Conservation (phyloP, 2,329 filamentous ascomycete genomes). For the Xylaria polymorpha region DNA sequence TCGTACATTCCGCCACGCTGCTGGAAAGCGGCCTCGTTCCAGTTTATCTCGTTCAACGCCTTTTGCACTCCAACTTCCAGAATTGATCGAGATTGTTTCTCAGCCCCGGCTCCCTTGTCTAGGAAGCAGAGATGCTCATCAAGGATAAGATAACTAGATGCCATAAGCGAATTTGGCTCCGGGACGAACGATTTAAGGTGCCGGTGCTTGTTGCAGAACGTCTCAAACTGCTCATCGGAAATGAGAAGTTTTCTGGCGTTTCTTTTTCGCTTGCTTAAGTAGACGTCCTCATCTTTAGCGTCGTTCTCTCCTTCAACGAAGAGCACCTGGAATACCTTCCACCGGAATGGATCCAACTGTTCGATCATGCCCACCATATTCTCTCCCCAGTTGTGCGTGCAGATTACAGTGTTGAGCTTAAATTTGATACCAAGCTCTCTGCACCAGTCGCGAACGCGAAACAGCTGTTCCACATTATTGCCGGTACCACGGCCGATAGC, state of each 20-base stretch:
- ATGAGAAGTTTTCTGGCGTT: slow-evolving; percentile 59
- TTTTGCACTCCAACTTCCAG: slow-evolving; percentile 60
- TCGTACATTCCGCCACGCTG: slow-evolving; percentile 62
- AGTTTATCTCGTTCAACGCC: slow-evolving; percentile 58
- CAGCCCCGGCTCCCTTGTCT: slow-evolving; percentile 54
- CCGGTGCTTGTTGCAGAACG: slow-evolving; percentile 59
- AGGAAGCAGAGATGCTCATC: slow-evolving; percentile 65
- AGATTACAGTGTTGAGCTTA: slow-evolving; percentile 68
- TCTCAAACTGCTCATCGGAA: slow-evolving; percentile 58
- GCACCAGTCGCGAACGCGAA: slow-evolving; percentile 59
- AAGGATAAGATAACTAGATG: slow-evolving; percentile 61
- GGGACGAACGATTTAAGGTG: slow-evolving; percentile 58
- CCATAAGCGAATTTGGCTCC: slow-evolving; percentile 64
- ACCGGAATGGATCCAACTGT: slow-evolving; percentile 60
- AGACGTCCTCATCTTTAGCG: slow-evolving; percentile 50
- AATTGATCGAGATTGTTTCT: slow-evolving; percentile 51
- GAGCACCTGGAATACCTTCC: slow-evolving; percentile 68
- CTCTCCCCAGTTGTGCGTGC: slow-evolving; percentile 60
- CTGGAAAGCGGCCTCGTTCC: slow-evolving; percentile 59
- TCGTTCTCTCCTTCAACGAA: slow-evolving; percentile 66
- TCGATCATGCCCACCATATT: slow-evolving; percentile 58
- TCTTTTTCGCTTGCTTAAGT: slow-evolving; percentile 45
- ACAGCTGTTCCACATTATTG: slow-evolving; percentile 59
- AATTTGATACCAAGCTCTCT: slow-evolving; percentile 61
- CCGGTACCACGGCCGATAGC: slow-evolving; percentile 63